A percentile compares a stretch with the other conserved stretches of the same genome.
These are phyloP conservation scores for Ramaria sp. DNA, from an alignment of 768 basidiomycete genomes.

Conservation along the genomic window DNA sequence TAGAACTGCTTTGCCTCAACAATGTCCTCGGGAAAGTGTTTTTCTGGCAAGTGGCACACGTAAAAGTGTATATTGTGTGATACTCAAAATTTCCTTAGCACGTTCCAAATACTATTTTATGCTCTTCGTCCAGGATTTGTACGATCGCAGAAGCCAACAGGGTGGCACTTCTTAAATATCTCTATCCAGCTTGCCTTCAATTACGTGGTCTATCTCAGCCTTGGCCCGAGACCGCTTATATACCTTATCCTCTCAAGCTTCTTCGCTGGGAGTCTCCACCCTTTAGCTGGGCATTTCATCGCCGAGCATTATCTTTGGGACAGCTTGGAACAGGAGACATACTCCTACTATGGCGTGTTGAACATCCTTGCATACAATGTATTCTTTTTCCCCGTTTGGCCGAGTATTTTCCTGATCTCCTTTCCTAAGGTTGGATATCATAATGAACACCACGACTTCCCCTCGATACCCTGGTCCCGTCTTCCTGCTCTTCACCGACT, in stretches of 20 bases:
- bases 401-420: neutral
- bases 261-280: conserved; percentile 94
- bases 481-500: conserved; percentile 72
- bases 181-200: conserved; percentile 61
- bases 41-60: conserved; percentile 60
- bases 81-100: conserved; percentile 33
- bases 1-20: conserved; percentile 81
- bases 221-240: conserved; percentile 42
- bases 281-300: conserved; percentile 95
- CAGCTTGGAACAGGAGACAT: conserved; percentile 87
- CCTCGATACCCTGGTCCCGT: conserved; percentile 90
- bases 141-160: conserved; percentile 66
- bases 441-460: conserved; percentile 99
- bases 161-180: conserved; percentile 81
- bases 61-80: neutral
- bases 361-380: conserved; percentile 93
- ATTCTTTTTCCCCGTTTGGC: conserved; percentile 16
- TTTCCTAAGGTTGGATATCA: conserved; percentile 81
- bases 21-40: conserved; percentile 98
- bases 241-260: conserved; percentile 87
- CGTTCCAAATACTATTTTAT: conserved; percentile 97
- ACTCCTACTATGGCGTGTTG: conserved; percentile 89
- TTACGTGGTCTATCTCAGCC: conserved; percentile 43
- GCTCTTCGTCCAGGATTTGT: conserved; percentile 93
- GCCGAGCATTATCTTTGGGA: conserved; percentile 97